phyloP scores from a whole-genome alignment of 179 eudicot genomes.

The Beta corolliflora region DNA sequence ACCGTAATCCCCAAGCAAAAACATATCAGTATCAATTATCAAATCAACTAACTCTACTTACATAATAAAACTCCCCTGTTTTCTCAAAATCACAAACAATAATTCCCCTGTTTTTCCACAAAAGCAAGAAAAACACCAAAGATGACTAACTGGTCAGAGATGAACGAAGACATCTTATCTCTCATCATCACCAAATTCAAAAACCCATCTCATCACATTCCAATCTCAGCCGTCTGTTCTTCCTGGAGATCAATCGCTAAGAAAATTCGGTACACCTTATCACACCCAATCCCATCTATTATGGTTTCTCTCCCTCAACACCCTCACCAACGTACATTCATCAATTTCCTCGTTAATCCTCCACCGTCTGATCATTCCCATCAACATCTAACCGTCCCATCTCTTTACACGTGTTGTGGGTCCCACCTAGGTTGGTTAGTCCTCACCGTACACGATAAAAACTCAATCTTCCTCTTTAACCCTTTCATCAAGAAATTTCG shows the following conservation, averaged over 20 bases:
- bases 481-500: constrained; percentile 18
- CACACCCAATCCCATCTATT: constrained; percentile 16
- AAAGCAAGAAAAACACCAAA: neutral
- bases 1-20: neutral
- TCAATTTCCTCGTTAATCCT: neutral
- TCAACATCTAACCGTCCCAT: neutral
- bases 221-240: constrained; percentile 15
- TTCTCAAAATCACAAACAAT: neutral
- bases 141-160: constrained; percentile 19
- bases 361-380: neutral
- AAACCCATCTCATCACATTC: constrained; percentile 21
- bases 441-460: neutral
- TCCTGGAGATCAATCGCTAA: constrained; percentile 19
- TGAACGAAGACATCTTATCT: constrained; percentile 19
- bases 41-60: neutral
- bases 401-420: constrained; percentile 18
- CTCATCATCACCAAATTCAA: constrained; percentile 7
- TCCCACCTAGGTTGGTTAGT: constrained; percentile 30
- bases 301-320: too few relatives aligned
- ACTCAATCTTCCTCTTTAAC: constrained; percentile 14
- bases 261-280: constrained; percentile 7
- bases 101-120: neutral
- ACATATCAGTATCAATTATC: neutral
- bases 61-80: neutral
- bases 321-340: neutral